Conservation (phyloP, 495 filamentous ascomycete genomes). For the Neurospora cerealis region DNA sequence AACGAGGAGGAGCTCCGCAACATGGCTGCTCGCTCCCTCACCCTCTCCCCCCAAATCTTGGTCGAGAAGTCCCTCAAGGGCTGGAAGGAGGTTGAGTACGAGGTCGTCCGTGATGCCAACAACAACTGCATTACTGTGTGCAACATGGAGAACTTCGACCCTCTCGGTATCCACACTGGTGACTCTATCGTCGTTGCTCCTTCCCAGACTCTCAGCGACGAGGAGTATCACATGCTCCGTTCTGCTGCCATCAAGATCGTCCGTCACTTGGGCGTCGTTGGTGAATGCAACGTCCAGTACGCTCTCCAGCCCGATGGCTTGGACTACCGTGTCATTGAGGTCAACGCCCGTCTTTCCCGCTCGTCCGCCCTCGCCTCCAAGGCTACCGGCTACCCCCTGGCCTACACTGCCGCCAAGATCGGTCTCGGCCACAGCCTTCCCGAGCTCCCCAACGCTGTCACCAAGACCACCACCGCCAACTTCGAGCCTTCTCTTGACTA, state of each 20-base stretch:
- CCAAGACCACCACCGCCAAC: slow-evolving; percentile 96
- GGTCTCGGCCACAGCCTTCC: slow-evolving; percentile 89
- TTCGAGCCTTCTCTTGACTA: slow-evolving; percentile 97
- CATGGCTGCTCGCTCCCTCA: slow-evolving; percentile 83
- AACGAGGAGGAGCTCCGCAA: slow-evolving; percentile 89
- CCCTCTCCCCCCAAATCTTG: slow-evolving; percentile 91
- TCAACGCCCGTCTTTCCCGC: slow-evolving; percentile 93
- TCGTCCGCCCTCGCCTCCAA: slow-evolving; percentile 96
- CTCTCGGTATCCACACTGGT: slow-evolving; percentile 90
- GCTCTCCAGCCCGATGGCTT: slow-evolving; percentile 88
- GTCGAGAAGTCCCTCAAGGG: slow-evolving; percentile 99
- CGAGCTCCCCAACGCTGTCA: slow-evolving; percentile 93
- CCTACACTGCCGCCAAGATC: slow-evolving; percentile 95
- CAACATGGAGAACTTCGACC: slow-evolving; percentile 99
- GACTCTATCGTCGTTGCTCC: slow-evolving; percentile 96
- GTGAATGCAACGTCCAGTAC: slow-evolving; percentile 98
- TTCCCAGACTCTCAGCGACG: slow-evolving; percentile 89
- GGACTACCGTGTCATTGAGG: slow-evolving; percentile 96
- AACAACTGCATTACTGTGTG: slow-evolving; percentile 99
- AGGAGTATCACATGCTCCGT: slow-evolving; percentile 98
- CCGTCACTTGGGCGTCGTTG: slow-evolving; percentile 87
- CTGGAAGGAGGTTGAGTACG: slow-evolving; percentile 98
- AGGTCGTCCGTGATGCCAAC: slow-evolving; percentile 84
- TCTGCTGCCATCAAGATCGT: slow-evolving; percentile 95
- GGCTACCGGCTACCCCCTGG: slow-evolving; percentile 93